Conservation (phyloP, 768 basidiomycete species). For the Trametes coccinea region DNA sequence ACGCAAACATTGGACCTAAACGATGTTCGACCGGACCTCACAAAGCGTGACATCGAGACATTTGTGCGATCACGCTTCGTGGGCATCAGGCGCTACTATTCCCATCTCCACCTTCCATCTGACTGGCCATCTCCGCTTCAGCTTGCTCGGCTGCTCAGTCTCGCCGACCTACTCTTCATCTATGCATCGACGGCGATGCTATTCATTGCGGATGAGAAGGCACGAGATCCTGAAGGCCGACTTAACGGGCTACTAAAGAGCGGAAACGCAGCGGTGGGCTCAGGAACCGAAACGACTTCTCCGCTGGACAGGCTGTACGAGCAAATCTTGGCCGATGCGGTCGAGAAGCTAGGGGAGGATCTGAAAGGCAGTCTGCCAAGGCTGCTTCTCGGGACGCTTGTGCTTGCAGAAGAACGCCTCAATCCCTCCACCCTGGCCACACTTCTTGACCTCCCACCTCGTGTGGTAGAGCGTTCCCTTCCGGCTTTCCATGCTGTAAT, state of each 20-base stretch:
- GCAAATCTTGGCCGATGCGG: conserved; percentile 1
- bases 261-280: neutral
- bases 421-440: too few relatives aligned
- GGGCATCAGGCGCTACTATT: neutral
- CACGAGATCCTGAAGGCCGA: neutral
- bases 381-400: neutral
- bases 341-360: neutral
- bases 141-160: neutral
- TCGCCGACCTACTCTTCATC: conserved; percentile 21
- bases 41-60: neutral
- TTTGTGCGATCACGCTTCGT: neutral
- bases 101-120: neutral
- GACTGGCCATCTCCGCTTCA: conserved; percentile 6
- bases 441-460: too few relatives aligned
- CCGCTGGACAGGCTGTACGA: conserved; percentile 21
- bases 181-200: conserved; percentile 23
- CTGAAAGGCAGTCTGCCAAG: neutral
- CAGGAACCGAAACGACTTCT: neutral
- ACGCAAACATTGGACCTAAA: neutral
- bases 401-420: too few relatives aligned
- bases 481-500: too few relatives aligned
- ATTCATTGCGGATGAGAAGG: conserved; percentile 18
- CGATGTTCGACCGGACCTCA: neutral
- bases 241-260: neutral
- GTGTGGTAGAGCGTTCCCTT: too few relatives aligned